Conservation (phyloP, 2,329 filamentous ascomycete genomes). For the Neopestalotiopsis sp. region DNA sequence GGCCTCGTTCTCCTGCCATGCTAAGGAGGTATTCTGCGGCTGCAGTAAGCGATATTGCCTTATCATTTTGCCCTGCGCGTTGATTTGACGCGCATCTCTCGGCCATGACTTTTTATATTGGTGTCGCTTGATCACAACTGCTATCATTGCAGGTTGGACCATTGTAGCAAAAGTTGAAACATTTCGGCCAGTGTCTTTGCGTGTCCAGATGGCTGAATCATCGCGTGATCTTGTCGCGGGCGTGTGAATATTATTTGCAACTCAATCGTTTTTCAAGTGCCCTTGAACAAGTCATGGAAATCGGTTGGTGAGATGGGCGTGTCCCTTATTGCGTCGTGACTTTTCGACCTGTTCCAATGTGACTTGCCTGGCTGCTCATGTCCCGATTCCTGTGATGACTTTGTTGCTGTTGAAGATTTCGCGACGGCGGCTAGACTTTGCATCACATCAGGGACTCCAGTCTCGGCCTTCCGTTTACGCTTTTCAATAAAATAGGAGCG, state of each 20-base stretch:
- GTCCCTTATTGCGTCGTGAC: neutral
- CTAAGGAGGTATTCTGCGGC: neutral
- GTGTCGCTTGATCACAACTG: neutral
- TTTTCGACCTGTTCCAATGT: neutral
- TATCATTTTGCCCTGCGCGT: neutral
- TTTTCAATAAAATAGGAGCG: constrained; percentile 11
- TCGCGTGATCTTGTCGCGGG: neutral
- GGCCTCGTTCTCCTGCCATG: neutral
- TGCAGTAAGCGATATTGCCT: neutral
- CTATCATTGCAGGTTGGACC: neutral
- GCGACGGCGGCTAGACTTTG: constrained; percentile 15
- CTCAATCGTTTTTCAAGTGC: neutral
- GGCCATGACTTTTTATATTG: neutral
- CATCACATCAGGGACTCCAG: constrained; percentile 18
- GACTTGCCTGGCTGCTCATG: neutral
- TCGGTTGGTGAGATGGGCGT: neutral
- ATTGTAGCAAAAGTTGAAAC: neutral
- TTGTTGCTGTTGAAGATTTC: neutral
- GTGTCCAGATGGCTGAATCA: neutral
- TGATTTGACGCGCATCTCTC: neutral
- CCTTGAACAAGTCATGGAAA: constrained; percentile 1
- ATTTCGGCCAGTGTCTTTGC: neutral
- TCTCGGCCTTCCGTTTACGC: constrained; percentile 9
- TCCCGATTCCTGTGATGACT: neutral
- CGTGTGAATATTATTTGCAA: neutral